phyloP scores from a whole-genome alignment of 495 filamentous ascomycete species.

The Neurospora intermedia region DNA sequence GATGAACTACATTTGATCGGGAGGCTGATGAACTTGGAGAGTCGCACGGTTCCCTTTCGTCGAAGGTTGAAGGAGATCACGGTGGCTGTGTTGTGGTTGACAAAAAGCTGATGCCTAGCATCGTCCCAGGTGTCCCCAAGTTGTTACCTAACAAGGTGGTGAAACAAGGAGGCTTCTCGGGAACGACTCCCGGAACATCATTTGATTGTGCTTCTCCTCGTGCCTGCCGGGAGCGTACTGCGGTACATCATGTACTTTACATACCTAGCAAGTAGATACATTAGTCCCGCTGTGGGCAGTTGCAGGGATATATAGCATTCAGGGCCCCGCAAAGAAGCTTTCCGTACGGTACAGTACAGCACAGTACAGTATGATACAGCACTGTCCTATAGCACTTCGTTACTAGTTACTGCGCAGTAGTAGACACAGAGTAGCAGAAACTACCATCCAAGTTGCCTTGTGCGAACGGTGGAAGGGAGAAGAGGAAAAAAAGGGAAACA shows the following conservation, averaged over 20 bases:
- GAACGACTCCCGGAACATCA: background rate
- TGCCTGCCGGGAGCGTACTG: background rate
- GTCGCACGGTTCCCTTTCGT: background rate
- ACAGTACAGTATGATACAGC: background rate
- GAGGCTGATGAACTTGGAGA: background rate
- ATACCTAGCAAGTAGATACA: background rate
- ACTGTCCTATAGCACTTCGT: background rate
- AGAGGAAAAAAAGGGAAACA: background rate
- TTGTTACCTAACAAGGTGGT: background rate
- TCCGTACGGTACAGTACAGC: background rate
- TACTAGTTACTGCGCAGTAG: background rate
- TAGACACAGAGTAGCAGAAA: background rate
- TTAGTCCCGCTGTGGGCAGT: background rate
- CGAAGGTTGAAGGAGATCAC: background rate
- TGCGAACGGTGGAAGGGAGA: background rate
- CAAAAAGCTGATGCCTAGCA: background rate
- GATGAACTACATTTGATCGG: background rate
- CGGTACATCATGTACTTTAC: too few relatives aligned
- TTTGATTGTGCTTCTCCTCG: background rate
- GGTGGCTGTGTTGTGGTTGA: background rate
- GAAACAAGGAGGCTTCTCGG: background rate
- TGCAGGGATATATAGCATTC: background rate
- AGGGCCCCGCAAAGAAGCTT: background rate
- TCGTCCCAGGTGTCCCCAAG: background rate
- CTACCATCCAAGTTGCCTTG: background rate